Evolutionary conservation across 1,284 basidiomycete species (phyloP).

Genomic region (Exobasidium rhododendri): DNA sequence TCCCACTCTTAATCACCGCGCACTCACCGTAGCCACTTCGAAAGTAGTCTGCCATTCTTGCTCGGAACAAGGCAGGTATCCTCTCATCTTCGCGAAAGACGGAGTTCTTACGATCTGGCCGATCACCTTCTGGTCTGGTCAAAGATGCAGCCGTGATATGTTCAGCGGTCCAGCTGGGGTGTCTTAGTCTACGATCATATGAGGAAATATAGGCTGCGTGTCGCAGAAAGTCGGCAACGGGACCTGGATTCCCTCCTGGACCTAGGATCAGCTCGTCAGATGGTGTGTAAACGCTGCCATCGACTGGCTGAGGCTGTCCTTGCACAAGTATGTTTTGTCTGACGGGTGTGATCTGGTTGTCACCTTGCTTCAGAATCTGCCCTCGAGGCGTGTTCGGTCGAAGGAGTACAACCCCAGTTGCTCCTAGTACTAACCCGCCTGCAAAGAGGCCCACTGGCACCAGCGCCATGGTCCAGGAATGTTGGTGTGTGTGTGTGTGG

Average conservation of each 20-base stretch:
- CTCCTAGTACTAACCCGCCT: slow-evolving; percentile 8
- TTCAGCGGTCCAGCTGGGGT: slow-evolving; percentile 94
- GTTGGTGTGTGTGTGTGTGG: no score
- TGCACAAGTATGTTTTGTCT: not conserved
- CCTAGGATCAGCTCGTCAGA: not conserved
- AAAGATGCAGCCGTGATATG: slow-evolving; percentile 72
- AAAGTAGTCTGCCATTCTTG: slow-evolving; percentile 75
- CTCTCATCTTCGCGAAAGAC: slow-evolving; percentile 78
- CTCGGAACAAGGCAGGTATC: slow-evolving; percentile 75
- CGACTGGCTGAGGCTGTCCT: not conserved
- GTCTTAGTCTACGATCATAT: slow-evolving; percentile 83
- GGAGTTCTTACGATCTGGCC: slow-evolving; percentile 62
- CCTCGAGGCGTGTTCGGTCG: not conserved
- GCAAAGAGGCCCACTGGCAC: slow-evolving; percentile 1
- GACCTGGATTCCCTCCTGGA: slow-evolving; percentile 61
- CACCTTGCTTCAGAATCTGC: not conserved
- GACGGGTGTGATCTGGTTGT: not conserved
- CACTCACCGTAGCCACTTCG: slow-evolving; percentile 77
- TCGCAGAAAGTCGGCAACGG: slow-evolving; percentile 73
- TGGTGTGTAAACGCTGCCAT: not conserved
- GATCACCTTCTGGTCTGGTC: slow-evolving; percentile 37
- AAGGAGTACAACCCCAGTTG: slow-evolving; percentile 1
- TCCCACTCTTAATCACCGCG: no score
- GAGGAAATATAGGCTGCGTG: slow-evolving; percentile 79
- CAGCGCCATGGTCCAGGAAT: not conserved